Percentiles rank a stretch among this genome's conserved stretches.
phyloP scores from a whole-genome alignment of 176 grass and related monocot species.

The Phoenix roebelenii region DNA sequence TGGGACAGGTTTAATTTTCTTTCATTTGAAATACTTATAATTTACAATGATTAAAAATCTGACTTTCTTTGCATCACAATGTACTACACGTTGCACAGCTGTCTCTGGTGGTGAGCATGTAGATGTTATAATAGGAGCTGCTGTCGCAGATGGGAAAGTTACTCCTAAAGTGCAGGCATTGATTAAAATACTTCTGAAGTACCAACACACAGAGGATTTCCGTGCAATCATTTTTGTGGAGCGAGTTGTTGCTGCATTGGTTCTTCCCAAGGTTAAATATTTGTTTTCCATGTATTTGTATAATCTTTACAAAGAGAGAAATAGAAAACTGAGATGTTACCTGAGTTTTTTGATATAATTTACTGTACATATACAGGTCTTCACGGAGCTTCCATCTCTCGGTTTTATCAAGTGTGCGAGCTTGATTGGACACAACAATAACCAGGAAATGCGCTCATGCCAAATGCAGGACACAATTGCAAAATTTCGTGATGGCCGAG shows the following conservation, averaged over 20 bases:
- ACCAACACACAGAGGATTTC: slow-evolving; percentile 93
- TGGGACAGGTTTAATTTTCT: too few species aligned
- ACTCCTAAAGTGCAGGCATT: slow-evolving; percentile 90
- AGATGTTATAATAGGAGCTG: slow-evolving; percentile 86
- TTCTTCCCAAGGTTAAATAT: slow-evolving; percentile 85
- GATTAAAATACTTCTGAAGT: slow-evolving; percentile 97
- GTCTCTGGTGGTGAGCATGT: slow-evolving; percentile 99
- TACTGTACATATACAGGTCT: slow-evolving; percentile 38
- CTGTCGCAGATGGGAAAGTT: slow-evolving; percentile 93
- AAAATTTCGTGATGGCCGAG: slow-evolving; percentile 93
- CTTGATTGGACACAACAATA: slow-evolving; percentile 98
- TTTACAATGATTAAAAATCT: slow-evolving; percentile 1
- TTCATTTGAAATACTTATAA: too few species aligned
- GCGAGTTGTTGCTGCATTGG: slow-evolving; percentile 91
- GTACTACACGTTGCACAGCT: slow-evolving; percentile 35
- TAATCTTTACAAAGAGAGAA: not conserved
- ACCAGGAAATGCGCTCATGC: slow-evolving; percentile 93
- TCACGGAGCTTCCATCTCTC: slow-evolving; percentile 88
- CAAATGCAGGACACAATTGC: slow-evolving; percentile 99
- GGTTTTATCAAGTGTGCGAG: slow-evolving; percentile 87
- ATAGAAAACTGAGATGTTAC: slow-evolving; percentile 2
- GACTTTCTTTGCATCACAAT: slow-evolving; percentile 8
- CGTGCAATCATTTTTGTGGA: slow-evolving; percentile 98
- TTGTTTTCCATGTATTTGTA: slow-evolving; percentile 11
- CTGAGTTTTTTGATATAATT: not conserved